Base-by-base conservation (phyloP, 176 grass and related monocot genomes). In the Paspalum notatum region DNA sequence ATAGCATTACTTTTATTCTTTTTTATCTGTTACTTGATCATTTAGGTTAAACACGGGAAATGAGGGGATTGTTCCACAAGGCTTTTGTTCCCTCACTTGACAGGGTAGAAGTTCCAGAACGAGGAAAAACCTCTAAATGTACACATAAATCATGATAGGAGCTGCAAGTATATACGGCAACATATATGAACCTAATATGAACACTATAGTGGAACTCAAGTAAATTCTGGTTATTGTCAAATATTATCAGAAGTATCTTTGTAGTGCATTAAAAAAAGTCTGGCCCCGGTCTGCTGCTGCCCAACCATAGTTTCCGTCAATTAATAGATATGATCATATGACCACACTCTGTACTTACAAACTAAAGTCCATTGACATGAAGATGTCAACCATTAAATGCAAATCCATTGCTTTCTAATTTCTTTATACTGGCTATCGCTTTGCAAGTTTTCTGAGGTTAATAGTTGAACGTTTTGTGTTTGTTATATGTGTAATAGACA, bases 401-500 rank as follows among this genome's bases (percentile, higher is more conserved):
- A 60, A 86, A 22, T 40, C 9, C 39, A 44, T 46, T 70, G 17
- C 58, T 61, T 54, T 52, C 37, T 21, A 45, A 14, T 68, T 52
- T n/a, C n/a, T 20, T 45, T 61, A 51, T 44, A 25, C 40, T 61
- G 44, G 9, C 18, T 70, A 69, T 75, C 27, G 15, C 8, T 62
- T 63, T 76, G 52, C 47, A 84, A 24, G n/a, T 79, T 73, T 67
- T 54, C 13, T 68, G 54, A 39, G 11, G 63, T 62, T 80, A 37
- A 76, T 55, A 66, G 32, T 80, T 70, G 37, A 56, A 16, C 47
- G 25, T 15, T 15, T 47, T 49, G 16, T 20, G 26, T 79, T 75
- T 55, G 5, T 75, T 87, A 32, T 60, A 64, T 90, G 57, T 56
- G 43, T 50, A 78, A 77, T 74, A 93, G 87, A 27, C 76, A 76